phyloP scores from a whole-genome alignment of 768 basidiomycete species.

The Tulasnella sp. region DNA sequence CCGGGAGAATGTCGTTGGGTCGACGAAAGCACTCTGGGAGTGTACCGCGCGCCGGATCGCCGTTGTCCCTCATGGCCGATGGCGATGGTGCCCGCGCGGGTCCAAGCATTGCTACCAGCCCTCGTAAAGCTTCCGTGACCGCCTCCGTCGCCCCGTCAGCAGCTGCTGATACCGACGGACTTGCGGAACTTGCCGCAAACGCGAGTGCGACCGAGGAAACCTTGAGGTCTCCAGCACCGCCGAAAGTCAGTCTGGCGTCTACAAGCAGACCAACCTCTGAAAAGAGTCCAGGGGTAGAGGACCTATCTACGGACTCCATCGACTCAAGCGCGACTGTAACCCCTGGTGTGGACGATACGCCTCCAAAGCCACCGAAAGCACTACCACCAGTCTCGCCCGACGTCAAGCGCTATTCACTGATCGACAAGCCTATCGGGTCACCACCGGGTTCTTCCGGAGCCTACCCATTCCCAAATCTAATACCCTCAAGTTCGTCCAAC shows the following conservation, averaged over 20 bases:
- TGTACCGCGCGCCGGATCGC: neutral
- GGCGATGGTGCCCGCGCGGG: neutral
- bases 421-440: constrained; percentile 47
- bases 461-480: neutral
- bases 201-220: neutral
- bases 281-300: neutral
- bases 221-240: neutral
- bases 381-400: constrained; percentile 41
- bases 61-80: neutral
- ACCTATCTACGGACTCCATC: neutral
- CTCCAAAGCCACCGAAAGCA: neutral
- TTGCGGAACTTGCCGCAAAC: constrained; percentile 4
- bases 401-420: constrained; percentile 69
- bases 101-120: neutral
- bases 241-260: neutral
- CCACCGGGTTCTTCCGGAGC: neutral
- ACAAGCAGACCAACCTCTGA: neutral
- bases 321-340: neutral
- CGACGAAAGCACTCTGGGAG: constrained; percentile 4
- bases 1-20: neutral
- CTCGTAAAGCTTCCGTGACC: constrained; percentile 39
- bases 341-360: neutral
- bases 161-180: neutral
- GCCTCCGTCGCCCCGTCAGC: too few relatives aligned
- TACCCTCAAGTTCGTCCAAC: neutral